These are phyloP conservation scores for Zancudomyces culisetae DNA, from an alignment of 371 early-diverging fungal species.

Conservation along the genomic window DNA sequence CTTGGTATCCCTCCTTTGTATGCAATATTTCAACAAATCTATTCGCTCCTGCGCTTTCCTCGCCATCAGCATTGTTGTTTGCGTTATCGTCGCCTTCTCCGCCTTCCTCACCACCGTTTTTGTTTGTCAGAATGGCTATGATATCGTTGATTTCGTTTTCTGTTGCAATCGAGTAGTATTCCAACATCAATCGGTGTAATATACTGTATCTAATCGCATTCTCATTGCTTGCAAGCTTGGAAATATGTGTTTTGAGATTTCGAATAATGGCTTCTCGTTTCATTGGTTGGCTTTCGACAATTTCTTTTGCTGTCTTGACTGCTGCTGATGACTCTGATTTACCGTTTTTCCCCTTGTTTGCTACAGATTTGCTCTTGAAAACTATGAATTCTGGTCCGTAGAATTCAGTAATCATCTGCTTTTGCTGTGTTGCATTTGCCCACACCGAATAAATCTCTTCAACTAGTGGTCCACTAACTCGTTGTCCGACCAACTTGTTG, in stretches of 20 bases:
- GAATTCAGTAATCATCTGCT: conserved; percentile 68
- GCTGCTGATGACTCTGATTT: conserved; percentile 3
- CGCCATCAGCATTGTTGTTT: no score
- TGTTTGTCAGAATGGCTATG: conserved; percentile 51
- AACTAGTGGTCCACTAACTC: conserved; percentile 61
- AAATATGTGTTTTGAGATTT: conserved; percentile 45
- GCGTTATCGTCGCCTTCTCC: no score
- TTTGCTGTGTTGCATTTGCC: conserved; percentile 56
- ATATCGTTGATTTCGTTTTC: conserved; percentile 37
- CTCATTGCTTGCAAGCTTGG: conserved; percentile 62
- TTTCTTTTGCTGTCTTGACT: conserved; percentile 11
- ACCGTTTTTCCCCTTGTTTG: conserved; percentile 2
- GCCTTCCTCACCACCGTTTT: no score
- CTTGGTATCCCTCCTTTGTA: conserved; percentile 73
- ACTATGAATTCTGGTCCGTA: conserved; percentile 81
- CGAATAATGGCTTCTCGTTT: conserved; percentile 59
- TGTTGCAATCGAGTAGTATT: conserved; percentile 58
- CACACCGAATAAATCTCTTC: conserved; percentile 71
- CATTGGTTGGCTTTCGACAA: conserved; percentile 43
- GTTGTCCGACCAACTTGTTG: conserved; percentile 54
- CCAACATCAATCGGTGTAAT: conserved; percentile 68
- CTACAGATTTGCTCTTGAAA: conserved; percentile 37
- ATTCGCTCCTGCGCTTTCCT: conserved; percentile 62
- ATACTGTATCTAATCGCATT: conserved; percentile 64
- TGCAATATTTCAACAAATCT: conserved; percentile 78